A percentile compares a stretch with the other conserved stretches of the same genome.
phyloP scores from a whole-genome alignment of 2,329 filamentous ascomycete genomes.

The Nothophoma quercina region DNA sequence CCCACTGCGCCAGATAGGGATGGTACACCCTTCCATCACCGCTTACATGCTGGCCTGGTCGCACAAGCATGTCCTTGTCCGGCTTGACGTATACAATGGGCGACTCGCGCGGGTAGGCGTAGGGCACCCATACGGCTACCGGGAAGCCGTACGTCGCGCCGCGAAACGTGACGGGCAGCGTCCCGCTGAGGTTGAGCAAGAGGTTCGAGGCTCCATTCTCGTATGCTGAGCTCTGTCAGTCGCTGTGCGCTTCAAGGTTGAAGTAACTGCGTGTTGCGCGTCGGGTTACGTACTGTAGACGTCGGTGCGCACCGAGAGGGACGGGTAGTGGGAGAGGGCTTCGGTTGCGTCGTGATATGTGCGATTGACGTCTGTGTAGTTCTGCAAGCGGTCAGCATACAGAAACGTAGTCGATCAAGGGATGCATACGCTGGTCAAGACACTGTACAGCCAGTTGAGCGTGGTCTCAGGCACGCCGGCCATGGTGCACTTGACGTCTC shows the following conservation, averaged over 20 bases:
- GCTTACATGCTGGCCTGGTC: slow-evolving; percentile 93
- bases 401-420: not conserved
- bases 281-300: slow-evolving; percentile 78
- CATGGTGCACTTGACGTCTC: slow-evolving; percentile 48
- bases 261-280: not conserved
- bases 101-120: slow-evolving; percentile 84
- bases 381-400: slow-evolving; percentile 59
- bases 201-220: slow-evolving; percentile 87
- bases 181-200: slow-evolving; percentile 85
- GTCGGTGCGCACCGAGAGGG: slow-evolving; percentile 85
- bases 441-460: slow-evolving; percentile 93
- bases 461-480: slow-evolving; percentile 84
- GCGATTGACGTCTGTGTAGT: slow-evolving; percentile 91
- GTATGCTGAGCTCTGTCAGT: slow-evolving; percentile 69
- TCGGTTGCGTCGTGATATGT: slow-evolving; percentile 92
- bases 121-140: slow-evolving; percentile 90
- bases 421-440: slow-evolving; percentile 66
- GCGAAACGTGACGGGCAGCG: slow-evolving; percentile 88
- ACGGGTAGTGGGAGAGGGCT: slow-evolving; percentile 78
- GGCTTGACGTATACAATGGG: slow-evolving; percentile 90
- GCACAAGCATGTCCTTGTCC: slow-evolving; percentile 84
- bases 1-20: slow-evolving; percentile 91
- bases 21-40: slow-evolving; percentile 94
- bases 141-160: slow-evolving; percentile 91
- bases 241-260: not conserved